Base-by-base conservation (phyloP, 1,139 yeast genomes). In the Yamadazyma spencermartinsiae region DNA sequence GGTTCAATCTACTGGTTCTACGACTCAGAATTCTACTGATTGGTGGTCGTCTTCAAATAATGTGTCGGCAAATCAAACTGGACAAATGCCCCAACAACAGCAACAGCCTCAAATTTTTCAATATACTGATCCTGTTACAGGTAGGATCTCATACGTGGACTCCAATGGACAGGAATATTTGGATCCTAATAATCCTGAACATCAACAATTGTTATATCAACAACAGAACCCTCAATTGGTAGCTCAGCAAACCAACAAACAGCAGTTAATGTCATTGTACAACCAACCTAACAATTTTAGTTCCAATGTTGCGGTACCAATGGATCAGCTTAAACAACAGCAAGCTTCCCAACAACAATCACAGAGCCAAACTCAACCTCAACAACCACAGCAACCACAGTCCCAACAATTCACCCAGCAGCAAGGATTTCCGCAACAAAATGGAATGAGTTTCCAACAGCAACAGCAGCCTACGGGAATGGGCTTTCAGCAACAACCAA, bases 121-220 rank as follows among this genome's bases (percentile, higher is more conserved):
- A 51, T 80, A 78, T 51, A 70, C 82, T 8, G 86, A 80, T 48
- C 85, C 85, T 5, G 56, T 69, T 11, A 79, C 84, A 0, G 86
- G 86, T 16, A 72, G 72, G 39, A 58, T 79, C n/a, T 75, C 76
- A 33, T 78, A 80, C 48, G 68, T 80, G 33, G 86, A 80, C 51
- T 58, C 72, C 3, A 75, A 72, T 42, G 82, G 83, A 2, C 82
- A 79, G 52, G 80, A 77, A 51, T 78, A 78, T 46, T 58, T 77
- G 48, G 82, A 77, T 52, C 79, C 81, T 12, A 65, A 51, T 38
- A 80, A 76, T 42, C 76, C 76, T 2, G 72, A 68, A 42, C 81
- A 75, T 48, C 82, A 77, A 48, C 76, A 73, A 45, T 61, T 69
- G 48, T 61, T 74, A 41, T 56, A 58, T 43, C 76, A 67, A 45